phyloP scores from a whole-genome alignment of 1,284 basidiomycete genomes.

The Pascua sp. region DNA sequence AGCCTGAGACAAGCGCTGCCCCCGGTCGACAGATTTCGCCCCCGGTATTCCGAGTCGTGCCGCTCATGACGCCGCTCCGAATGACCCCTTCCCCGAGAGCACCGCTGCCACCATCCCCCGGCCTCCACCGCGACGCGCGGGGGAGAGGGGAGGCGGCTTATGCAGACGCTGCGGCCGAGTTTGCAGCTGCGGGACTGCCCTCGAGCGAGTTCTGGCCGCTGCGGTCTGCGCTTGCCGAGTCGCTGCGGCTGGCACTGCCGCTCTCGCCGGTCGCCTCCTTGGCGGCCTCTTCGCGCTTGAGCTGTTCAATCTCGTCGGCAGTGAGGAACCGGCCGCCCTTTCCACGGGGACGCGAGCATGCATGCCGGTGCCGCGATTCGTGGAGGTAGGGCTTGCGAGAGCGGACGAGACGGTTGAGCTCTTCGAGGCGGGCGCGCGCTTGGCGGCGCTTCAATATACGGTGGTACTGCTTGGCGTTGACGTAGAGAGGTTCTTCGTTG shows the following conservation, averaged over 20 bases:
- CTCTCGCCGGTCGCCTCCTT: slow-evolving; percentile 15
- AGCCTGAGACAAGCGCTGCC: too few species aligned
- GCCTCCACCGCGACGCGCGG: too few species aligned
- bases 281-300: slow-evolving; percentile 46
- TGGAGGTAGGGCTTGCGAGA: slow-evolving; percentile 97
- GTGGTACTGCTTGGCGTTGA: slow-evolving; percentile 96
- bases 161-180: too few species aligned
- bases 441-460: slow-evolving; percentile 89
- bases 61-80: too few species aligned
- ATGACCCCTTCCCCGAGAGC: too few species aligned
- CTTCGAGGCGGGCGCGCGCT: slow-evolving; percentile 81
- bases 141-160: too few species aligned
- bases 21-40: too few species aligned
- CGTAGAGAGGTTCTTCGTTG: slow-evolving; percentile 92
- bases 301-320: slow-evolving; percentile 72
- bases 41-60: too few species aligned
- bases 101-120: neutral
- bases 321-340: slow-evolving; percentile 96
- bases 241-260: neutral
- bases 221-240: neutral
- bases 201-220: too few species aligned
- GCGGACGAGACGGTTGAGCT: slow-evolving; percentile 82
- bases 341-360: slow-evolving; percentile 91
- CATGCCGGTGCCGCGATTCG: slow-evolving; percentile 95
- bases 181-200: too few species aligned